Evolutionary conservation across 2,329 filamentous ascomycete species (phyloP).

Genomic region (Monosporascus ibericus): DNA sequence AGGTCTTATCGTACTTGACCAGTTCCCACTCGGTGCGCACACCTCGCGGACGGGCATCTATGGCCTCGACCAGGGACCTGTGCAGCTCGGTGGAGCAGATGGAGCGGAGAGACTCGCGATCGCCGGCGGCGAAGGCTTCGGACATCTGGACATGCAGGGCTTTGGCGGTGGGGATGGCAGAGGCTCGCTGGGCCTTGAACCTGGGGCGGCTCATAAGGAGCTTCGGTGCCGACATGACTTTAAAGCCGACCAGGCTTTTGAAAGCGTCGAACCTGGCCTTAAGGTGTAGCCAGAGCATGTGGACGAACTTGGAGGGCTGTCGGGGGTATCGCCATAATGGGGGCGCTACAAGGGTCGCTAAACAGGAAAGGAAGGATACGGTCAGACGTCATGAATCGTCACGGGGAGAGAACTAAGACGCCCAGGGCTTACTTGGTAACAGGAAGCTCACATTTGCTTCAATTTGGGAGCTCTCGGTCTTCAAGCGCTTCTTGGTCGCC

Average conservation of each 20-base stretch:
- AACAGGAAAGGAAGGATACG: background rate
- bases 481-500: background rate
- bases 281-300: conserved; percentile 18
- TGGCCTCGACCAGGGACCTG: conserved; percentile 43
- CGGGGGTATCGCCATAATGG: conserved; percentile 22
- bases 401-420: background rate
- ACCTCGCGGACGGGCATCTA: conserved; percentile 43
- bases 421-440: conserved; percentile 14
- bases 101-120: conserved; percentile 41
- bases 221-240: conserved; percentile 39
- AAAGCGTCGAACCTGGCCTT: conserved; percentile 31
- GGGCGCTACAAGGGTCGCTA: conserved; percentile 22
- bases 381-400: background rate
- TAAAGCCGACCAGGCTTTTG: conserved; percentile 30
- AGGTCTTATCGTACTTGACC: conserved; percentile 38
- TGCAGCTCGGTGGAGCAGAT: conserved; percentile 50
- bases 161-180: conserved; percentile 47
- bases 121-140: conserved; percentile 53
- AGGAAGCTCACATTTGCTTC: conserved; percentile 6
- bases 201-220: conserved; percentile 32
- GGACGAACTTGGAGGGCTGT: conserved; percentile 14
- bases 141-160: conserved; percentile 57
- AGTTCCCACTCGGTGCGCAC: conserved; percentile 49
- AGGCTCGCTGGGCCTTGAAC: conserved; percentile 36
- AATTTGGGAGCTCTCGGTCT: background rate